Evolutionary conservation across 129 eudicot genomes (phyloP).

Genomic region (Logfia minima): DNA sequence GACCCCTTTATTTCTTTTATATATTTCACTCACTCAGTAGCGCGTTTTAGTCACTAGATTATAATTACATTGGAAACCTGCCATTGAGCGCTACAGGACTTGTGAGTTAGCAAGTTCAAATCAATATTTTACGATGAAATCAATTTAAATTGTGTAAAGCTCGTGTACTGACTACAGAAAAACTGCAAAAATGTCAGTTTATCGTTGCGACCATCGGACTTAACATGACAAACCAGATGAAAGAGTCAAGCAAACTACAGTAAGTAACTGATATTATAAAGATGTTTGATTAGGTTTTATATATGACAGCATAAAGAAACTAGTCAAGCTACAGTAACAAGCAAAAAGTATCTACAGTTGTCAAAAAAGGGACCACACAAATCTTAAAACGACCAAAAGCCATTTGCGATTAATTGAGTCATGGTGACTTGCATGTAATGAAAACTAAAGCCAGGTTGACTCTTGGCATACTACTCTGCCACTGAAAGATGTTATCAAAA

Average conservation of each 20-base stretch:
- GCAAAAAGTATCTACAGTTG: background rate
- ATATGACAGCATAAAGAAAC: slow-evolving; percentile 13
- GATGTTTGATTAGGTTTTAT: background rate
- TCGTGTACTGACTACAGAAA: background rate
- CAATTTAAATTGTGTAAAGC: background rate
- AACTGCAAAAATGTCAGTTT: background rate
- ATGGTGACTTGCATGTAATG: slow-evolving; percentile 23
- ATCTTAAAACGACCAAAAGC: slow-evolving; percentile 13
- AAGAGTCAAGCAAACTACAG: background rate
- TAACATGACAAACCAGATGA: slow-evolving; percentile 5
- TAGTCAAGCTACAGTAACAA: slow-evolving; percentile 6
- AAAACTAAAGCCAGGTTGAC: background rate
- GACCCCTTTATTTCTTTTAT: background rate
- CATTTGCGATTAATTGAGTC: background rate
- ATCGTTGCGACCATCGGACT: background rate
- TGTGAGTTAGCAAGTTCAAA: slow-evolving; percentile 10
- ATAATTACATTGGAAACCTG: background rate
- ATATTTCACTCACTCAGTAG: background rate
- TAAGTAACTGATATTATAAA: background rate
- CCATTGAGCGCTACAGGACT: background rate
- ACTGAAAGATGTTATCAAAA: slow-evolving; percentile 3
- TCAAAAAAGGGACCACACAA: slow-evolving; percentile 6
- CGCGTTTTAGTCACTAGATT: background rate
- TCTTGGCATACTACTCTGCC: slow-evolving; percentile 14
- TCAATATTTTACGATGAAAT: background rate